Evolutionary conservation across 176 grass and related monocot species (phyloP), one percentile per base, ranked within the genome.

Genomic region (Lolium rigidum): DNA sequence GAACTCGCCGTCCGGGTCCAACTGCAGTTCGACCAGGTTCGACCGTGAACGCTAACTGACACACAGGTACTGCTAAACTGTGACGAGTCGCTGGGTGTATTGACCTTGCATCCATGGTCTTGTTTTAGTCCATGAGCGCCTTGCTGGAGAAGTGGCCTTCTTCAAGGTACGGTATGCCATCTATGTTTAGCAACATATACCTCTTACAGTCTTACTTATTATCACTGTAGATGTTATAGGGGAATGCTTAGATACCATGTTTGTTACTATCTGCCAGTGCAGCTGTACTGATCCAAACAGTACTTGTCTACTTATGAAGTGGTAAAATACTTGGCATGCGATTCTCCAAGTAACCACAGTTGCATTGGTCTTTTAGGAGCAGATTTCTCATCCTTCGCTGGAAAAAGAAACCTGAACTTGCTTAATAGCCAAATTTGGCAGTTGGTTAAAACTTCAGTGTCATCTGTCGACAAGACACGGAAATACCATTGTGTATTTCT

Each of bases 11-110:
- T 92, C 14, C 89, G 91, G 79, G 93, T 98, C 63, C 91, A 90
- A 7, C 80, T 95, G 72, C 93, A 89, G 83, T 98, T 98, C 55
- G 95, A 98, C 87, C 89, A 95, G 95, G 95, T 95, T 68, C 67
- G 61, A 54, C 84, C 31, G 10, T 67, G 39, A 52, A 35, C 48
- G 37, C 9, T 55, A 85, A 58, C 85, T 28, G 39, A 14, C 52
- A 37, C 28, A 55, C 38, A 80, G 38, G n/a, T 59, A 31, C 28
- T 31, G 38, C 5, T 65, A 2, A 64, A 14, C 28, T 64, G 61
- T 31, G 20, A 24, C 20, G 59, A 26, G 10, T 55, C 6, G 1
- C 39, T 74, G 48, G 25, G 24, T 68, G 67, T 21, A 74, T 55
- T 74, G 1, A 55, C 75, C 81, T 31, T 67, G 26, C 28, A 28